Percentiles rank a stretch among this genome's conserved stretches.
These are phyloP conservation scores for Fusarium nygamai DNA, from an alignment of 2,329 filamentous ascomycete species.

Conservation along the genomic window DNA sequence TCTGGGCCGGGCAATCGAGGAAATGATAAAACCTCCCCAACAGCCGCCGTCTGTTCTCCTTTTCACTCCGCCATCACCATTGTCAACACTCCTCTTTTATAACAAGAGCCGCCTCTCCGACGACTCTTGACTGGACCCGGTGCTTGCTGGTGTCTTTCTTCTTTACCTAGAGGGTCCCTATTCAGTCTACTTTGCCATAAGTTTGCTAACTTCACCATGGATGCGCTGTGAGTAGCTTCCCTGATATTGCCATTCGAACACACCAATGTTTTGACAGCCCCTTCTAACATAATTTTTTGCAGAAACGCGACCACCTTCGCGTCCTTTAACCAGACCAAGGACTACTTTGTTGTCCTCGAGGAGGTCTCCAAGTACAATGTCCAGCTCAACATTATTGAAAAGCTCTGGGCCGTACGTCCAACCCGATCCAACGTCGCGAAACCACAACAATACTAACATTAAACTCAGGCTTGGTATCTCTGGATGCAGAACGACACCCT, in stretches of 20 bases:
- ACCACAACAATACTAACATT: slow-evolving; percentile 29
- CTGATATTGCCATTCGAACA: slow-evolving; percentile 19
- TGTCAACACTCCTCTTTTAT: slow-evolving; percentile 24
- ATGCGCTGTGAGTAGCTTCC: slow-evolving; percentile 41
- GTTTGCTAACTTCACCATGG: slow-evolving; percentile 29
- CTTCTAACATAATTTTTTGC: slow-evolving; percentile 32
- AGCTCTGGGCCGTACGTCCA: slow-evolving; percentile 81
- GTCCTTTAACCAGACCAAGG: slow-evolving; percentile 59
- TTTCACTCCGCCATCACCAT: slow-evolving; percentile 38
- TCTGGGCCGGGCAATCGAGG: slow-evolving; percentile 35
- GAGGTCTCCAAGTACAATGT: slow-evolving; percentile 80
- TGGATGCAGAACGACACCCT: slow-evolving; percentile 98
- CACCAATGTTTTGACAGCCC: slow-evolving; percentile 14
- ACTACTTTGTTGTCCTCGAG: slow-evolving; percentile 68
- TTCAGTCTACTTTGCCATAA: slow-evolving; percentile 18
- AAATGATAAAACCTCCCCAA: slow-evolving; percentile 48
- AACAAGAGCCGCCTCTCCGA: slow-evolving; percentile 32
- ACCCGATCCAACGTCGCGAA: slow-evolving; percentile 3
- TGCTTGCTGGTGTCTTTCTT: slow-evolving; percentile 31
- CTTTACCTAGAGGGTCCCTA: not conserved
- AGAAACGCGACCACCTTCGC: slow-evolving; percentile 65
- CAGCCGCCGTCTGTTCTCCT: slow-evolving; percentile 39
- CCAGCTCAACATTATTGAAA: slow-evolving; percentile 85
- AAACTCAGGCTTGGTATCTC: slow-evolving; percentile 82
- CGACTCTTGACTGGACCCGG: slow-evolving; percentile 36